Conservation (phyloP, 2,329 filamentous ascomycete genomes). For the Aspergillaceae sp. region DNA sequence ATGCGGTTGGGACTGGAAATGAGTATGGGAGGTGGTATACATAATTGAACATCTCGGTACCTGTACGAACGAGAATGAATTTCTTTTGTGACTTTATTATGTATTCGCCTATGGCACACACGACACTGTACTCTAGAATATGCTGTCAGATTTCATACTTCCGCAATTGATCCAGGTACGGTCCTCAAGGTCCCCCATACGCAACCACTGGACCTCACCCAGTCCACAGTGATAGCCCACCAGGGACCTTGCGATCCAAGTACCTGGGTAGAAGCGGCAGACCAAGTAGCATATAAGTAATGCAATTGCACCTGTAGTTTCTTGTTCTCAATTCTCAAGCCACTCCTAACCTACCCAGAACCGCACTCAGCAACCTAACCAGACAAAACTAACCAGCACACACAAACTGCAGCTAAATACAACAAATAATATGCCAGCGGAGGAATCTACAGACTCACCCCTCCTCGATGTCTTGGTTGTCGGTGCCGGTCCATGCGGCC, state of each 20-base stretch:
- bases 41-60: neutral
- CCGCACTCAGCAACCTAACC: too few species aligned
- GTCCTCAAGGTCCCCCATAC: conserved; percentile 21
- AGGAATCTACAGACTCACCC: neutral
- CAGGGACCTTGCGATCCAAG: conserved; percentile 27
- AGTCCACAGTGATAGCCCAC: too few species aligned
- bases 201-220: neutral
- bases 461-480: conserved; percentile 59
- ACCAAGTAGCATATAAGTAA: neutral
- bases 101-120: conserved; percentile 6
- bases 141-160: neutral
- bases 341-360: too few species aligned
- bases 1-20: too few species aligned
- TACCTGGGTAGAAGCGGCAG: conserved; percentile 20
- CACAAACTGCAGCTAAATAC: too few species aligned
- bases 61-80: conserved; percentile 11
- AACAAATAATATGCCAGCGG: too few species aligned
- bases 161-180: neutral
- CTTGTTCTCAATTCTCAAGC: too few species aligned
- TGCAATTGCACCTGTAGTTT: neutral
- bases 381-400: too few species aligned
- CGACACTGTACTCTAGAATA: neutral
- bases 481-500: conserved; percentile 65
- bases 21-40: too few species aligned
- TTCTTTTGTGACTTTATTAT: conserved; percentile 9